Evolutionary conservation across 164 flowering plant genomes (phyloP).

Genomic region (Magnolia sinica): DNA sequence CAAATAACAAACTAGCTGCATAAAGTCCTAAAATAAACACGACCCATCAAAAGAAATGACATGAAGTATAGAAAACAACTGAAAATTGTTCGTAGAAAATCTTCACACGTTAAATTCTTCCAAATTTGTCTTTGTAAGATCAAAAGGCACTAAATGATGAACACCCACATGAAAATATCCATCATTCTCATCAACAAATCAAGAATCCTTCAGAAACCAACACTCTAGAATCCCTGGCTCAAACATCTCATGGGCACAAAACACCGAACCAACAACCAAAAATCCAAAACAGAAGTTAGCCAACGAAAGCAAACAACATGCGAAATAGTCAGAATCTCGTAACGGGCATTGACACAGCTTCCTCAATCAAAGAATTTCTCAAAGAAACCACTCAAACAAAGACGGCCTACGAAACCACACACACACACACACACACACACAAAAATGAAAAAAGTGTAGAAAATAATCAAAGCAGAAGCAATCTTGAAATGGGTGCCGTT

Average conservation of each 20-base stretch:
- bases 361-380: background rate
- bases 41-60: background rate
- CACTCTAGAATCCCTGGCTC: background rate
- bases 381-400: background rate
- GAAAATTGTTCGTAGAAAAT: background rate
- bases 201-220: constrained; percentile 3
- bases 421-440: no score
- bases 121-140: background rate
- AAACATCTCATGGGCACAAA: background rate
- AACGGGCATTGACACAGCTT: background rate
- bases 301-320: background rate
- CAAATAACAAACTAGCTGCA: background rate
- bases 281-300: background rate
- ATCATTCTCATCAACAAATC: background rate
- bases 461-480: background rate
- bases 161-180: background rate
- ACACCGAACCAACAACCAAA: background rate
- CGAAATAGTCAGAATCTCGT: background rate
- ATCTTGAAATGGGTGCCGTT: background rate
- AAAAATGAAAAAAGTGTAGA: background rate
- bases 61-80: background rate
- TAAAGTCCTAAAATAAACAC: background rate
- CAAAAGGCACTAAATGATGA: background rate
- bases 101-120: background rate
- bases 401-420: background rate